Conservation (phyloP, 495 filamentous ascomycete genomes). For the Tuber umbilicatum region DNA sequence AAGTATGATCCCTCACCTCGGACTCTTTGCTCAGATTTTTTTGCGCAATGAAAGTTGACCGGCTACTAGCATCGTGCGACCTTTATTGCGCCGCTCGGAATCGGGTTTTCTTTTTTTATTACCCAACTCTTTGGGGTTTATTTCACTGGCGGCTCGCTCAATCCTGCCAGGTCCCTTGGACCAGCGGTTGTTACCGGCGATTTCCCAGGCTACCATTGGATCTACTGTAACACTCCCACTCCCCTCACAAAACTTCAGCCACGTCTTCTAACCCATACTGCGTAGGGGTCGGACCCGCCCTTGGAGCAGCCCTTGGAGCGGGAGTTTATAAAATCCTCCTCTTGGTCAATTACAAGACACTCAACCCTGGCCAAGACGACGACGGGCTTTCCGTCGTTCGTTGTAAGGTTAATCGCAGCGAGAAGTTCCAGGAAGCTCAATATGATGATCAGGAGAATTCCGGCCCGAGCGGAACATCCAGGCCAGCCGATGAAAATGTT, state of each 20-base stretch:
- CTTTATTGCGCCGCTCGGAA: conserved; percentile 69
- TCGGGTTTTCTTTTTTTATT: conserved; percentile 67
- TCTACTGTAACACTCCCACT: conserved; percentile 47
- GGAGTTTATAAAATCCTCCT: conserved; percentile 40
- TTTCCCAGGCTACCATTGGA: conserved; percentile 68
- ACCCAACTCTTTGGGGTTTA: conserved; percentile 63
- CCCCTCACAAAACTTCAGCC: neutral
- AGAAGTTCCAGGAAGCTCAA: neutral
- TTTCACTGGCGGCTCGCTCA: conserved; percentile 65
- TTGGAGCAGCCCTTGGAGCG: conserved; percentile 40
- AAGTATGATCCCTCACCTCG: conserved; percentile 38
- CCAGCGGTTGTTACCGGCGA: conserved; percentile 57
- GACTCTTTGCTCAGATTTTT: neutral
- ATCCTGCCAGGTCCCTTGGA: conserved; percentile 67
- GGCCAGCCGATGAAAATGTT: neutral
- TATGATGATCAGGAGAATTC: neutral
- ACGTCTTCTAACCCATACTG: conserved; percentile 14
- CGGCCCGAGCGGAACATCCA: neutral
- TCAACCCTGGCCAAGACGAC: conserved; percentile 43
- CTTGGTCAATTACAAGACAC: conserved; percentile 41
- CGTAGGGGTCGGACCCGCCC: conserved; percentile 50
- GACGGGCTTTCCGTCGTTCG: conserved; percentile 16
- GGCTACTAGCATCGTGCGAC: conserved; percentile 57
- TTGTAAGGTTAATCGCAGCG: neutral
- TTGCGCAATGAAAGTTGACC: neutral